Conservation (phyloP, 2,329 filamentous ascomycete genomes). For the Graphilbum ipis-grandicollis region DNA sequence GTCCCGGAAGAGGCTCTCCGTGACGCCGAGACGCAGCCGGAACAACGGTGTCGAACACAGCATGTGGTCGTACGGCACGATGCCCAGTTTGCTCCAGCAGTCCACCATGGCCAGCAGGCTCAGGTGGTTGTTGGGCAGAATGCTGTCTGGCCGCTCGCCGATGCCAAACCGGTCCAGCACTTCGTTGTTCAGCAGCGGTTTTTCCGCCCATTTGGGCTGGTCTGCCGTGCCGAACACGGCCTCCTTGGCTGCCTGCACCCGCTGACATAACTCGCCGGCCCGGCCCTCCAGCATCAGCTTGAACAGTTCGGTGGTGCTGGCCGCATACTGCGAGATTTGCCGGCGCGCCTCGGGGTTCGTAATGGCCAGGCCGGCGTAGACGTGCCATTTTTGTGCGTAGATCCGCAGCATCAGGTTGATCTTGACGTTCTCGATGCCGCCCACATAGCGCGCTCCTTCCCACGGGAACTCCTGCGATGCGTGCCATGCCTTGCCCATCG, state of each 20-base stretch:
- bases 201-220: constrained; percentile 37
- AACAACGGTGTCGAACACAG: constrained; percentile 97
- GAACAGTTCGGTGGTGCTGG: constrained; percentile 82
- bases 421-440: constrained; percentile 97
- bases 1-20: constrained; percentile 86
- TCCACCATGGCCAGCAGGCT: constrained; percentile 92
- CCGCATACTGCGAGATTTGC: constrained; percentile 89
- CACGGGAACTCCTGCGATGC: constrained; percentile 92
- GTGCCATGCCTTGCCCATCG: constrained; percentile 96
- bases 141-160: constrained; percentile 34
- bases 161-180: constrained; percentile 81
- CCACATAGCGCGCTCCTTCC: constrained; percentile 89
- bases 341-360: constrained; percentile 82
- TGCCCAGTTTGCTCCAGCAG: constrained; percentile 88
- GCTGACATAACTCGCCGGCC: constrained; percentile 49
- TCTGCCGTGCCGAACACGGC: constrained; percentile 63
- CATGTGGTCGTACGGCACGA: constrained; percentile 98
- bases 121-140: constrained; percentile 77
- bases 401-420: constrained; percentile 96
- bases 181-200: constrained; percentile 61
- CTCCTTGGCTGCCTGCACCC: constrained; percentile 49
- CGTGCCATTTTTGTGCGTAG: constrained; percentile 98
- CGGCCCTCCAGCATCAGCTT: constrained; percentile 91
- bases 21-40: constrained; percentile 91
- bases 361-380: constrained; percentile 93